Percentiles rank a stretch among this genome's conserved stretches.
Conservation (phyloP, 495 filamentous ascomycete genomes). For the Penicillium ochrochloron region DNA sequence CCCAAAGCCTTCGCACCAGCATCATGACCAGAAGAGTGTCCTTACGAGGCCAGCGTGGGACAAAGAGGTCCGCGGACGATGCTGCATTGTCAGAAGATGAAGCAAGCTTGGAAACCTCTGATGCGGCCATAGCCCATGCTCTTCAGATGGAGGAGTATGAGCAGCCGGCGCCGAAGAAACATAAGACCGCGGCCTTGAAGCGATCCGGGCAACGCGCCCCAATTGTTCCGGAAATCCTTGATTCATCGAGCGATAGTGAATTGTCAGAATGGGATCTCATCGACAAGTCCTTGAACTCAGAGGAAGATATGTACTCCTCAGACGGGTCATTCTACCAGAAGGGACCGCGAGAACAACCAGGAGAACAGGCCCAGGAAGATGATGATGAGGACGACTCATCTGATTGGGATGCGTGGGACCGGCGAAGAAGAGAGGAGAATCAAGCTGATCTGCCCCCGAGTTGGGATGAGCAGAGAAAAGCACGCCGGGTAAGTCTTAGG, state of each 20-base stretch:
- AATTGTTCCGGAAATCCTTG: not conserved
- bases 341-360: not conserved
- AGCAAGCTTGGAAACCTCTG: slow-evolving; percentile 44
- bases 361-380: slow-evolving; percentile 20
- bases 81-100: slow-evolving; percentile 34
- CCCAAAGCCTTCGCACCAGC: slow-evolving; percentile 41
- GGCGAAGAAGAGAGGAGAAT: not conserved
- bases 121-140: slow-evolving; percentile 60
- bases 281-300: slow-evolving; percentile 5
- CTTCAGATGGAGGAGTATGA: slow-evolving; percentile 69
- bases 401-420: too few species aligned
- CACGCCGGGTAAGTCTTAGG: slow-evolving; percentile 39
- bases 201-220: not conserved
- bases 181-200: slow-evolving; percentile 21
- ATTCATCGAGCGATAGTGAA: slow-evolving; percentile 17
- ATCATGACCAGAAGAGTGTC: slow-evolving; percentile 36
- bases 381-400: slow-evolving; percentile 6
- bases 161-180: slow-evolving; percentile 30
- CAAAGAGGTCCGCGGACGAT: slow-evolving; percentile 36
- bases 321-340: not conserved
- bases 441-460: slow-evolving; percentile 16
- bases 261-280: slow-evolving; percentile 9
- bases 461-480: slow-evolving; percentile 26
- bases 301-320: not conserved
- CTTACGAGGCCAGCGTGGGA: slow-evolving; percentile 25